phyloP scores from a whole-genome alignment of 768 basidiomycete species.

The Galerina marginata region DNA sequence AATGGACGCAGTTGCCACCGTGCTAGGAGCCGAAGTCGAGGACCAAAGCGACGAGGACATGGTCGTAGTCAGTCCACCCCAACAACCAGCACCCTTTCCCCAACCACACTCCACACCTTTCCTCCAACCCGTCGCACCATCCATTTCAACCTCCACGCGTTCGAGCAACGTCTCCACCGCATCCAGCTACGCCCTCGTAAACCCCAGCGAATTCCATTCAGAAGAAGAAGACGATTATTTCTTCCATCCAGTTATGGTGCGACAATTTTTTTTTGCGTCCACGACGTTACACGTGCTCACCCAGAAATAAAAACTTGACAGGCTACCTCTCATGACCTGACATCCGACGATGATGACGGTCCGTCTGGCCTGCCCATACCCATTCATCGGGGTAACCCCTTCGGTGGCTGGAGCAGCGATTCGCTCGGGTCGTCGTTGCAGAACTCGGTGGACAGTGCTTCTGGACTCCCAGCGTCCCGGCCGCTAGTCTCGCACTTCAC shows the following conservation, averaged over 20 bases:
- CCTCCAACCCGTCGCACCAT: constrained; percentile 25
- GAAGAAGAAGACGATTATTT: constrained; percentile 44
- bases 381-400: constrained; percentile 9
- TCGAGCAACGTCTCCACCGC: constrained; percentile 37
- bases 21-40: constrained; percentile 41
- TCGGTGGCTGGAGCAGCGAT: constrained; percentile 25
- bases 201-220: constrained; percentile 45
- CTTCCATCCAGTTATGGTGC: constrained; percentile 36
- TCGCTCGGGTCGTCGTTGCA: constrained; percentile 25
- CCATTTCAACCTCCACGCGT: constrained; percentile 39
- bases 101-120: constrained; percentile 21
- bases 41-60: constrained; percentile 38
- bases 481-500: constrained; percentile 13
- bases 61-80: constrained; percentile 17
- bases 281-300: constrained; percentile 21
- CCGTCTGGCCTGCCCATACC: neutral
- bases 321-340: constrained; percentile 33
- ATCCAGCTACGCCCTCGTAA: constrained; percentile 49
- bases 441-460: constrained; percentile 21
- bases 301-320: constrained; percentile 12
- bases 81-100: constrained; percentile 21
- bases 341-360: constrained; percentile 34
- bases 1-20: constrained; percentile 35
- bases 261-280: constrained; percentile 20
- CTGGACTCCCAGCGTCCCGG: constrained; percentile 11